Conservation (phyloP, 257 asterid species). For the Catharanthus roseus region DNA sequence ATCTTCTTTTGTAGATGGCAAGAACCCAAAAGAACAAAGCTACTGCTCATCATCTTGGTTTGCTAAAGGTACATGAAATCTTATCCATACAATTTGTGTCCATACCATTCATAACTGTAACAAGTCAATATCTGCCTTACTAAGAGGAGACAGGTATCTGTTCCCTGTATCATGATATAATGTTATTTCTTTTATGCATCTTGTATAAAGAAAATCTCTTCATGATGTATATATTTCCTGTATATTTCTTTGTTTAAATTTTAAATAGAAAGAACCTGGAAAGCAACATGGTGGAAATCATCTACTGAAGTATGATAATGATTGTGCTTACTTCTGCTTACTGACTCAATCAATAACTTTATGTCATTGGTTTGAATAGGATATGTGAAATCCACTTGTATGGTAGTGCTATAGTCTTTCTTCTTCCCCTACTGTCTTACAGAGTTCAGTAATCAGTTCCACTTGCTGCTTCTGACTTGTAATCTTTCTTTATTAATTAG, state of each 20-base stretch:
- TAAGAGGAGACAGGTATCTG: neutral
- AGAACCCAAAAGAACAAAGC: slow-evolving; percentile 97
- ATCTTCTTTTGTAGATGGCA: slow-evolving; percentile 67
- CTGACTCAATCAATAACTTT: neutral
- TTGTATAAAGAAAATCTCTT: neutral
- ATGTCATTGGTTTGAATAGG: neutral
- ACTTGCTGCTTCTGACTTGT: neutral
- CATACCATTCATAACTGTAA: neutral
- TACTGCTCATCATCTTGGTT: slow-evolving; percentile 94
- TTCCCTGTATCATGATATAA: neutral
- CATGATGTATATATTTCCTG: neutral
- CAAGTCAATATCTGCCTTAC: too few relatives aligned
- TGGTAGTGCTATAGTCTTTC: neutral
- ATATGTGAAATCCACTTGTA: neutral
- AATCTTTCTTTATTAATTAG: neutral
- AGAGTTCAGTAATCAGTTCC: neutral
- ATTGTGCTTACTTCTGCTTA: neutral
- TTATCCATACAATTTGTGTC: neutral
- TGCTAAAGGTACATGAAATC: slow-evolving; percentile 59
- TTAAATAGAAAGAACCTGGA: neutral
- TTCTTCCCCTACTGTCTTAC: neutral
- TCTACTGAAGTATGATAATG: neutral
- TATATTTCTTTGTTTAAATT: neutral
- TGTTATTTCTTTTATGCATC: neutral
- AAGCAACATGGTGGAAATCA: neutral